phyloP scores from a whole-genome alignment of 305 asterid species.

The Solanum aculeatissimum region DNA sequence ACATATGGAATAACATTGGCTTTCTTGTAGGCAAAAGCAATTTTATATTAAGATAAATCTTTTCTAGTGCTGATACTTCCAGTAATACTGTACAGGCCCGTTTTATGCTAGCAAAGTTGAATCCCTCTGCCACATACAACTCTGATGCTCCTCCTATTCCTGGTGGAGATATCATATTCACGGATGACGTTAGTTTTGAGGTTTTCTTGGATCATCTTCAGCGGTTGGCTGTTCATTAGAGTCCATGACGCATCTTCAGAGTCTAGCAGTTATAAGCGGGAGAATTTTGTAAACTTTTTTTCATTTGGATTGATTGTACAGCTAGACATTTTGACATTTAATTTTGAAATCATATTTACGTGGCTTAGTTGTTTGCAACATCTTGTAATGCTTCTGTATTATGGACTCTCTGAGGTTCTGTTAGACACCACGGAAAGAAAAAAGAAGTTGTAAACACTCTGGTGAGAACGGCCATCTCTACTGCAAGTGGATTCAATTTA shows the following conservation, averaged over 20 bases:
- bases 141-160: constrained; percentile 55
- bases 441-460: no score
- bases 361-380: neutral
- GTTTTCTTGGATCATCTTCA: constrained; percentile 97
- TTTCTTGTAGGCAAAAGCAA: neutral
- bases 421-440: neutral
- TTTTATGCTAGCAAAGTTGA: constrained; percentile 89
- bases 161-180: constrained; percentile 86
- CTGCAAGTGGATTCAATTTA: neutral
- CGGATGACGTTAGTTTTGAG: constrained; percentile 98
- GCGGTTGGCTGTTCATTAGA: constrained; percentile 91
- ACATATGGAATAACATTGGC: neutral
- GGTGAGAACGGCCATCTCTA: neutral
- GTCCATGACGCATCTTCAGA: constrained; percentile 18
- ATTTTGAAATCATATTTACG: neutral
- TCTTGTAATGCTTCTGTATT: constrained; percentile 10
- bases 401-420: neutral
- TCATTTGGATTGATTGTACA: constrained; percentile 32
- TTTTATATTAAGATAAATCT: neutral
- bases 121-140: constrained; percentile 93
- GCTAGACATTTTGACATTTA: constrained; percentile 12
- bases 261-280: constrained; percentile 30
- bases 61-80: neutral
- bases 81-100: constrained; percentile 56
- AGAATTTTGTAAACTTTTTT: constrained; percentile 33